Evolutionary conservation across 2,329 filamentous ascomycete species (phyloP), one percentile per base, ranked within the genome.

Genomic region (Aspergillus sp.): DNA sequence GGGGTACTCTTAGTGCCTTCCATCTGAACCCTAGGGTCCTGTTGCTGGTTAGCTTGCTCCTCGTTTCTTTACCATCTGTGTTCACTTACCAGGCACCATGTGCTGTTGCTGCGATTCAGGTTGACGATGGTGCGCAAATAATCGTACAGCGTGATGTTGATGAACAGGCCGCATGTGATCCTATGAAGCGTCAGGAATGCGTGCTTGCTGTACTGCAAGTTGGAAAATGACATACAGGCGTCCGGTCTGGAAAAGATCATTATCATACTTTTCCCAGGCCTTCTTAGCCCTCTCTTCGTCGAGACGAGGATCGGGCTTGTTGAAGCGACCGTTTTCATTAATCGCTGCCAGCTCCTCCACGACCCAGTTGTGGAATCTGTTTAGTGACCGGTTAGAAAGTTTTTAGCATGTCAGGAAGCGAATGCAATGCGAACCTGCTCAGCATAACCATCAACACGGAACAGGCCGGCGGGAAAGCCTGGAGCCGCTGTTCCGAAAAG

Each of bases 311-410:
- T 79, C 70, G 0, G 91, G 91, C 61, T 86, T 88, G 0, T 83
- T 85, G 76, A 96, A 97, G 21, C 90, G 85, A 15, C 87, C 88
- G 48, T 86, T 86, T 68, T 97, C 93, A 69, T 97, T 96, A 75
- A 97, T 94, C n/a, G 83, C 79, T 0, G 90, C 90, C 17, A 97
- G 80, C 62, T 94, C 89, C 57, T 87, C 84, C 1, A 90, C 92
- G 0, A 92, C 86, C 65, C 95, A 84, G 76, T 98, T 97, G 77
- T 97, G 94, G 77, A 96, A 96, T 65, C 72, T 71, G 41, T 27
- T 17, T 47, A 47, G 54, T 36, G 13, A 10, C 32, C 13, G 1
- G 36, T 41, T 39, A 47, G 23, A 11, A 8, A 10, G 3, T 44
- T 47, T 2, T 54, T 38, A 15, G 11, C 13, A 38, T 53, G 54